Evolutionary conservation across 257 asterid genomes (phyloP).

Genomic region (Linaria vulgaris): DNA sequence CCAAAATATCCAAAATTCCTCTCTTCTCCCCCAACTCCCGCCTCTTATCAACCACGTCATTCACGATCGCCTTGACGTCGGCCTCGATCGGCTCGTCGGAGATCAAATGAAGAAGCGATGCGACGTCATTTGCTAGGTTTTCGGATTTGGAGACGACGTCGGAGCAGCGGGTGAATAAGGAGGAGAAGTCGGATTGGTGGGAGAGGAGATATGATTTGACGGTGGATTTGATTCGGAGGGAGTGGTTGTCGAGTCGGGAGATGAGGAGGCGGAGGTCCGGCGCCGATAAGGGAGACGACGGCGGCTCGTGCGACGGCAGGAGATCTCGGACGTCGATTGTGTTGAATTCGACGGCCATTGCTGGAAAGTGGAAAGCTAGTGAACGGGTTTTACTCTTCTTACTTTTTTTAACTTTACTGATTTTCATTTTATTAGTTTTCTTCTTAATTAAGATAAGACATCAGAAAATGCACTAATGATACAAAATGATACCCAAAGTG

Average conservation of each 20-base stretch:
- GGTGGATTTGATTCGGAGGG: conserved; percentile 75
- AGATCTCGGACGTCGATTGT: conserved; percentile 80
- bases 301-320: conserved; percentile 62
- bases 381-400: conserved; percentile 9
- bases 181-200: conserved; percentile 69
- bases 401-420: no score
- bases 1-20: conserved; percentile 58
- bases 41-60: conserved; percentile 60
- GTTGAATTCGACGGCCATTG: conserved; percentile 58
- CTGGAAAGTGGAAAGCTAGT: conserved; percentile 28
- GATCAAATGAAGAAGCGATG: conserved; percentile 47
- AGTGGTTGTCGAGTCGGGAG: conserved; percentile 73
- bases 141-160: conserved; percentile 67
- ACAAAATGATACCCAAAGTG: no score
- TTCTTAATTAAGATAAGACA: no score
- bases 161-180: conserved; percentile 72
- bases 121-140: conserved; percentile 38
- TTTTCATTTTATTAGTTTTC: not conserved
- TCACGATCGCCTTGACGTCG: conserved; percentile 45
- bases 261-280: conserved; percentile 96
- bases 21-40: conserved; percentile 65
- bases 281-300: conserved; percentile 72
- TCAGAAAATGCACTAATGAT: no score
- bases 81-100: conserved; percentile 66
- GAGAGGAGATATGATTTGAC: conserved; percentile 76